Evolutionary conservation across 2,329 filamentous ascomycete species (phyloP).

Genomic region (Calonectria naviculata): DNA sequence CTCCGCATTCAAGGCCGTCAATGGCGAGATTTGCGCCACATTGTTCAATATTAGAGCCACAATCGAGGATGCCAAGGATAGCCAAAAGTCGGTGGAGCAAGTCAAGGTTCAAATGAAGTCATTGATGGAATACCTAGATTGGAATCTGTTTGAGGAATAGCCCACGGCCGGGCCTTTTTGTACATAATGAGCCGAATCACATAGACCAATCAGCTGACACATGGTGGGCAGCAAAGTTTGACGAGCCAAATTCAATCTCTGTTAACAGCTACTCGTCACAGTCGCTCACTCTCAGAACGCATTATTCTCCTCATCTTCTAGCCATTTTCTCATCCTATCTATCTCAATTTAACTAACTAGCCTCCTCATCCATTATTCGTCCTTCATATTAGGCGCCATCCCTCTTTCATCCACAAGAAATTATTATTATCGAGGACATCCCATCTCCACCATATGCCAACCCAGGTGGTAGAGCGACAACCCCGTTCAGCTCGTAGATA

Average conservation of each 20-base stretch:
- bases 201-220: no score
- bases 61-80: not conserved
- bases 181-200: not conserved
- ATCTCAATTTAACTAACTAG: not conserved
- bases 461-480: not conserved
- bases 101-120: not conserved
- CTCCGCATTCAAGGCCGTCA: constrained; percentile 11
- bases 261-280: not conserved
- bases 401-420: not conserved
- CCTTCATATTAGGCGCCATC: not conserved
- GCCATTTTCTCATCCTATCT: not conserved
- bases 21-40: constrained; percentile 2
- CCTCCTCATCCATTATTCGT: not conserved
- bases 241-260: not conserved
- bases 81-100: not conserved
- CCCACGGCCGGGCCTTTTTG: no score
- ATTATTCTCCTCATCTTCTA: not conserved
- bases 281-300: not conserved
- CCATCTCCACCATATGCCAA: not conserved
- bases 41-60: not conserved
- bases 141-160: constrained; percentile 2
- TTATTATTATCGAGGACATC: not conserved
- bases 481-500: not conserved
- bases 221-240: no score
- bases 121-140: constrained; percentile 1